Evolutionary conservation across 768 basidiomycete species (phyloP).

Genomic region (Rhizopogon vesiculosus): DNA sequence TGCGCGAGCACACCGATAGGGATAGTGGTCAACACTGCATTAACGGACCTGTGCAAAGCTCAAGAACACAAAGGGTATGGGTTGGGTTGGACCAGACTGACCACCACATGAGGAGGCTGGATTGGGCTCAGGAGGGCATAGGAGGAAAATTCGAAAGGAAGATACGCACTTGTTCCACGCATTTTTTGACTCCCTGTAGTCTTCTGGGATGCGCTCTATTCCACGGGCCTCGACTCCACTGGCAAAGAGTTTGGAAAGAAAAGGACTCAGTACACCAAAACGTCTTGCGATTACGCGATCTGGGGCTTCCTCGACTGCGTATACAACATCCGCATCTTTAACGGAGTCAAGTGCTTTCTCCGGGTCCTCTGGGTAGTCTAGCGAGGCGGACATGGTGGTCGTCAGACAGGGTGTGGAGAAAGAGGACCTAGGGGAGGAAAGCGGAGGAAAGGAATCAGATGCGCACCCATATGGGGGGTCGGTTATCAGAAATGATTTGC

Average conservation of each 20-base stretch:
- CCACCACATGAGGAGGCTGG: slow-evolving; percentile 44
- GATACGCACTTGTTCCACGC: slow-evolving; percentile 35
- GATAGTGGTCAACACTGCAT: slow-evolving; percentile 42
- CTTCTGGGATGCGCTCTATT: slow-evolving; percentile 49
- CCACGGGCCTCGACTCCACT: slow-evolving; percentile 54
- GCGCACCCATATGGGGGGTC: no score
- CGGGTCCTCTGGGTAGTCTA: slow-evolving; percentile 9
- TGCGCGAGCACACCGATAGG: slow-evolving; percentile 49
- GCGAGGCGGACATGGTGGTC: neutral
- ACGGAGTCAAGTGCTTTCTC: slow-evolving; percentile 12
- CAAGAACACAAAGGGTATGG: neutral
- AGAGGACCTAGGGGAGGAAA: no score
- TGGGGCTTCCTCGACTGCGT: slow-evolving; percentile 18
- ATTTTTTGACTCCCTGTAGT: slow-evolving; percentile 39
- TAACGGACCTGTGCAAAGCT: slow-evolving; percentile 35
- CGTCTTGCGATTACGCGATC: slow-evolving; percentile 25
- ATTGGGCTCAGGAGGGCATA: neutral
- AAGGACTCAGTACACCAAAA: slow-evolving; percentile 25
- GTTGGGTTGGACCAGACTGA: slow-evolving; percentile 7
- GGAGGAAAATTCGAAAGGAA: neutral
- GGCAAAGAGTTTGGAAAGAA: slow-evolving; percentile 36
- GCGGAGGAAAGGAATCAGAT: no score
- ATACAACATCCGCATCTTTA: neutral
- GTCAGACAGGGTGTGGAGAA: neutral
- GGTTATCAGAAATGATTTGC: no score